Evolutionary conservation across 2,329 filamentous ascomycete species (phyloP).

Genomic region (Cytospora mali): DNA sequence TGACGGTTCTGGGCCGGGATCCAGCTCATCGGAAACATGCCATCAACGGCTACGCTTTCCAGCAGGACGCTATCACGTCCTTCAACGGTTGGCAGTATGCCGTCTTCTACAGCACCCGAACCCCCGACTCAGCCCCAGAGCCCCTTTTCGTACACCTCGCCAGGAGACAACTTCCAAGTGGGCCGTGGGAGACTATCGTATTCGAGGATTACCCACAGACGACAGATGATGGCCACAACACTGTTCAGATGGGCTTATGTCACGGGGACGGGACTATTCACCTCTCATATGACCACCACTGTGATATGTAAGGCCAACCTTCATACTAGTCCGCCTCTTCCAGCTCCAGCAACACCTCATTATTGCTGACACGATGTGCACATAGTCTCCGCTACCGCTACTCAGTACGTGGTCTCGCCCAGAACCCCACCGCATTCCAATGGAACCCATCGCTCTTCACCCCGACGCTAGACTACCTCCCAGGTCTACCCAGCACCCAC

Average conservation of each 20-base stretch:
- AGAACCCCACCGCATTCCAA: conserved; percentile 34
- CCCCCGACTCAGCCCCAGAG: conserved; percentile 31
- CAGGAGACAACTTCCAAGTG: conserved; percentile 44
- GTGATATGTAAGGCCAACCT: conserved; percentile 37
- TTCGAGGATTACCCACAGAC: conserved; percentile 54
- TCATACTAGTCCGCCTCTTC: conserved; percentile 11
- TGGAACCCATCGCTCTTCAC: conserved; percentile 44
- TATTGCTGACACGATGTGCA: not conserved
- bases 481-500: conserved; percentile 37
- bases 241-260: conserved; percentile 54
- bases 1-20: conserved; percentile 41
- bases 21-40: conserved; percentile 40
- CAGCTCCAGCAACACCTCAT: conserved; percentile 3
- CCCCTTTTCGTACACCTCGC: conserved; percentile 50
- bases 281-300: conserved; percentile 55
- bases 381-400: conserved; percentile 42
- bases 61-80: conserved; percentile 50
- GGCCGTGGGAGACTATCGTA: conserved; percentile 48
- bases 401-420: conserved; percentile 39
- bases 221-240: conserved; percentile 55
- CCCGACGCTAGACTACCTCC: conserved; percentile 40
- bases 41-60: conserved; percentile 53
- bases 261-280: conserved; percentile 55
- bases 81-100: conserved; percentile 53
- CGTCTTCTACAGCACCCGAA: conserved; percentile 44